Conservation (phyloP, 2,329 filamentous ascomycete species). For the Trichoderma harzianum region DNA sequence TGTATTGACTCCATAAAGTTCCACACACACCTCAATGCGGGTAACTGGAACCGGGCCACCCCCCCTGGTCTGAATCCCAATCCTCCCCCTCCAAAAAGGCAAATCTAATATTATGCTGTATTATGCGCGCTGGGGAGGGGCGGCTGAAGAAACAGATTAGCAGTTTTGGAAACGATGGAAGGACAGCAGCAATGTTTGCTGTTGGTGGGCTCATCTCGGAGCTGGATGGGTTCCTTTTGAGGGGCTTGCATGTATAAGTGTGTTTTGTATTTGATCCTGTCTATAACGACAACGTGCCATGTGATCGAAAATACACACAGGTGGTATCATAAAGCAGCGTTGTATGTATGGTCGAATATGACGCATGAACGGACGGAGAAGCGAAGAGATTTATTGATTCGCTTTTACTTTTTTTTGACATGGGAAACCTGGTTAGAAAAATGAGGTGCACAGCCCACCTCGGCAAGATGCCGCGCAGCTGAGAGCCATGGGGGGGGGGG, state of each 20-base stretch:
- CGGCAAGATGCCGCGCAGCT: neutral
- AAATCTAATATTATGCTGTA: constrained; percentile 5
- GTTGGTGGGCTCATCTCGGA: neutral
- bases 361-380: neutral
- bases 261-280: neutral
- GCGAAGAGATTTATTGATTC: neutral
- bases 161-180: neutral
- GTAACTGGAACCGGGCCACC: neutral
- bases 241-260: neutral
- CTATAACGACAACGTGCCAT: neutral
- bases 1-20: neutral
- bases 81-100: neutral
- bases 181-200: neutral
- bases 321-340: neutral
- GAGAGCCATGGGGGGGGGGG: neutral
- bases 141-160: neutral
- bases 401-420: neutral
- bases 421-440: neutral
- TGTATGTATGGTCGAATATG: neutral
- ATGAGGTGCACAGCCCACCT: neutral
- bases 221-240: neutral
- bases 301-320: neutral
- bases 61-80: neutral
- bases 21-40: constrained; percentile 3
- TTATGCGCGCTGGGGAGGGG: neutral